These are phyloP conservation scores for Stenocarpella maydis DNA, from an alignment of 2,329 filamentous ascomycete species.

Conservation along the genomic window DNA sequence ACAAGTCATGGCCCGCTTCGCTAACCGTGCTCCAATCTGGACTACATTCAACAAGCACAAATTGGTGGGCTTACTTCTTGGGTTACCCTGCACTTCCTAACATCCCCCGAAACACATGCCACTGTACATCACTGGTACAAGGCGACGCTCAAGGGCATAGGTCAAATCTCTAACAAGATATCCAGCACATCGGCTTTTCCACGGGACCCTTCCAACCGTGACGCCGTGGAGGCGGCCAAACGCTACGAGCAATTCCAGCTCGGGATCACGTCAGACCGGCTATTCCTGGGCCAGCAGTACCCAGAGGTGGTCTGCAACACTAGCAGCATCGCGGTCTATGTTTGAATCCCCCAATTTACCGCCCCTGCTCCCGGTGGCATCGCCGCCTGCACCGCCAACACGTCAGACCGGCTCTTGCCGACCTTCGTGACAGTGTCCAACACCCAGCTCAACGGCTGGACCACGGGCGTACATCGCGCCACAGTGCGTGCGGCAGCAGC, in stretches of 20 bases:
- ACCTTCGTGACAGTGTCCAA: neutral
- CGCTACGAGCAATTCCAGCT: slow-evolving; percentile 11
- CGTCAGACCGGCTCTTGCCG: slow-evolving; percentile 16
- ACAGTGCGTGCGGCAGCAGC: slow-evolving; percentile 14
- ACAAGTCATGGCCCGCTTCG: slow-evolving; percentile 14
- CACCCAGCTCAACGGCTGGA: slow-evolving; percentile 6
- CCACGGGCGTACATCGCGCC: slow-evolving; percentile 9
- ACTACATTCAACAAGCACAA: slow-evolving; percentile 13
- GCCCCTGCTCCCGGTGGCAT: neutral
- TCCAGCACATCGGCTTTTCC: neutral
- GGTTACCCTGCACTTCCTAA: neutral
- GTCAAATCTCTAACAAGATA: slow-evolving; percentile 2
- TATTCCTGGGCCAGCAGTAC: neutral
- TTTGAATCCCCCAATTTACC: slow-evolving; percentile 5
- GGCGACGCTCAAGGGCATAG: slow-evolving; percentile 1
- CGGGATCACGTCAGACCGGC: slow-evolving; percentile 9
- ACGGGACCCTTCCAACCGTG: neutral
- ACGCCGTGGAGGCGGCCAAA: slow-evolving; percentile 3
- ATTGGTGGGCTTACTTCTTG: neutral
- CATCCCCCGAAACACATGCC: slow-evolving; percentile 12
- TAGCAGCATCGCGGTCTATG: neutral
- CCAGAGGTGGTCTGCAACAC: slow-evolving; percentile 11
- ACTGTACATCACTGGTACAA: slow-evolving; percentile 18
- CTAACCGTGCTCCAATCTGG: neutral
- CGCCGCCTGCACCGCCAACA: slow-evolving; percentile 3